Conservation (phyloP, 495 filamentous ascomycete species). For the Ramalina intermedia region DNA sequence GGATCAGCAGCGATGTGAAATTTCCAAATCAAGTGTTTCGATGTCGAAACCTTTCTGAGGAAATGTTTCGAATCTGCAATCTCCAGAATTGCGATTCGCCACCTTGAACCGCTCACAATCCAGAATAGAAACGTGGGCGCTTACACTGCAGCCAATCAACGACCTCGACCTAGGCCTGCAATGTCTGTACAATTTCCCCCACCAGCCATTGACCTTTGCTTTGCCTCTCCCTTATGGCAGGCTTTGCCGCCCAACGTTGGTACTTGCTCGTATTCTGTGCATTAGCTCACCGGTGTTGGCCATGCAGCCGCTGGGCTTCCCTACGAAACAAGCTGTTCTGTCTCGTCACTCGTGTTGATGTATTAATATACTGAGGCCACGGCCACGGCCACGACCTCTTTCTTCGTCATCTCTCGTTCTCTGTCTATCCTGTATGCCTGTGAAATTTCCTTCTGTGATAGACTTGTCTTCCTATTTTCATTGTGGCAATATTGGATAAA, state of each 20-base stretch:
- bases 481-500: too few species aligned
- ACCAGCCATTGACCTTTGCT: neutral
- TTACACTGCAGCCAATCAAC: conserved; percentile 10
- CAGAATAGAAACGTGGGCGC: conserved; percentile 12
- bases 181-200: neutral
- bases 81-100: too few species aligned
- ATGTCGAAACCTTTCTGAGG: too few species aligned
- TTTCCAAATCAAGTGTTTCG: too few species aligned
- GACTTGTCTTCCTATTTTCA: too few species aligned
- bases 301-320: conserved; percentile 7
- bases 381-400: conserved; percentile 15
- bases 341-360: neutral
- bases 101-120: neutral
- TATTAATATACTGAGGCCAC: conserved; percentile 21
- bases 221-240: neutral
- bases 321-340: neutral
- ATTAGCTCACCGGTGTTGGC: conserved; percentile 3
- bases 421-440: conserved; percentile 10
- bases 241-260: neutral
- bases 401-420: conserved; percentile 16
- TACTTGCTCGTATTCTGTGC: neutral
- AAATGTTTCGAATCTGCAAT: too few species aligned
- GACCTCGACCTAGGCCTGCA: neutral
- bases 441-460: neutral
- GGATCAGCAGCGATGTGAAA: too few species aligned